Base-by-base conservation (phyloP, 2,329 filamentous ascomycete genomes). In the Xylaria sp. region DNA sequence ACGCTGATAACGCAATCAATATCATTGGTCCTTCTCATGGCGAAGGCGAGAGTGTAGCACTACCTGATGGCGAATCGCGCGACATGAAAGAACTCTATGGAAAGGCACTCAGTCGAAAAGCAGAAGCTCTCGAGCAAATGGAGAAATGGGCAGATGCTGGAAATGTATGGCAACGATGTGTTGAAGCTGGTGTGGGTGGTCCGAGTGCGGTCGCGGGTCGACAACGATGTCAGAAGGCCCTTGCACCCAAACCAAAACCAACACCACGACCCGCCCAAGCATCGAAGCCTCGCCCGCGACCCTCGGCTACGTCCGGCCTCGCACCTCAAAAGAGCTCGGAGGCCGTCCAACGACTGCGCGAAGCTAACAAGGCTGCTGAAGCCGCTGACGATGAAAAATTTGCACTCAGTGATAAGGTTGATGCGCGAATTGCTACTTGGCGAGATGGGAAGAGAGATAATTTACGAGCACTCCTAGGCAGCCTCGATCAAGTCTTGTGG, bases 81-180 rank as follows among this genome's bases (percentile, higher is more conserved):
- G 91, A 95, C 57, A 97, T 99, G 93, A 92, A 89, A 71, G 94
- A 97, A 21, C 92, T 97, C 70, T 98, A 92, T 77, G 94, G 93
- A 62, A 99, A 98, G 80, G 95, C 95, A 0, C 83, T 98, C 35
- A 95, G 93, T 82, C 91, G 96, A 63, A 98, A 98, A 83, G 96
- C 96, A 0, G 96, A 99, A 81, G 96, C 94, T 1, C 85, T 98
- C 8, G 96, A 99, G 80, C 92, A 97, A 77, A 91, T 99, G 85
- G 96, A 99, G 82, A 93, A 92, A 78, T 99, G 95, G 95, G 82
- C 83, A 2, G 95, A 98, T 60, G 96, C 96, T 1, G 90, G 89
- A 0, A 82, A 84, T 1, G 90, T 92, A 0, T 99, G 96, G 96
- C 90, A 91, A 75, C 83, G 88, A 63, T 94, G 93, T 40, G 92